Evolutionary conservation across 805 yeast species (phyloP), one percentile per base, ranked within the genome.

Genomic region (Candida argentea): DNA sequence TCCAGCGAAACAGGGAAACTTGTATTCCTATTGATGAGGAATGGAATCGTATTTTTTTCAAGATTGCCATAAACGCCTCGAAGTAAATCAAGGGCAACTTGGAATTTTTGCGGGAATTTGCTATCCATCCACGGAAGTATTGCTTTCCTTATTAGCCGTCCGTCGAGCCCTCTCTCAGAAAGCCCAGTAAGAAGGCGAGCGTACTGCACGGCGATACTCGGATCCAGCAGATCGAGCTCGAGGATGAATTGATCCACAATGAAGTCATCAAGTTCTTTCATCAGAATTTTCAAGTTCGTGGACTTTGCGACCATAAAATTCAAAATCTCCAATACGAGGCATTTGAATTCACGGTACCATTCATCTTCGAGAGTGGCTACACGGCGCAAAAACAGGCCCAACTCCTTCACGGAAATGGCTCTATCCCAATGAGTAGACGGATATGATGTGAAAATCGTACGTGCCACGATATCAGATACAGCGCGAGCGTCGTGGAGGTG

Each of bases 121-220:
- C 25, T 20, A 18, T 14, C 23, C 30, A 39, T 32, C 6, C 54
- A 26, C 3, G 50, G 52, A 5, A 30, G 12, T 5, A 52, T 19
- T 5, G 56, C 27, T 22, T 32, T 36, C 25, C 42, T 37, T 24
- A 56, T 30, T 14, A 27, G 31, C 15, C 33, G 33, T 2, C 46
- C 38, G 24, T 46, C 47, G 35, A 61, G 52, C 2, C 67, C 67
- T 15, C 60, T 38, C 33, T 57, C 61, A 24, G 50, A 32, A 21
- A 60, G 45, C 6, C 35, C 28, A 2, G 50, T 25, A 6, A 53
- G 32, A n/a, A 58, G 33, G 10, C 51, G 36, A 14, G 38, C 26
- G 23, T 44, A 38, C 22, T 45, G 53, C 24, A 34, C 60, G 10
- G 23, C 31, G 3, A 47, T 28, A 12, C 35, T 44, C 14, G 44